Base-by-base conservation (phyloP, 1,139 yeast genomes). In the Ogataea hybrid region DNA sequence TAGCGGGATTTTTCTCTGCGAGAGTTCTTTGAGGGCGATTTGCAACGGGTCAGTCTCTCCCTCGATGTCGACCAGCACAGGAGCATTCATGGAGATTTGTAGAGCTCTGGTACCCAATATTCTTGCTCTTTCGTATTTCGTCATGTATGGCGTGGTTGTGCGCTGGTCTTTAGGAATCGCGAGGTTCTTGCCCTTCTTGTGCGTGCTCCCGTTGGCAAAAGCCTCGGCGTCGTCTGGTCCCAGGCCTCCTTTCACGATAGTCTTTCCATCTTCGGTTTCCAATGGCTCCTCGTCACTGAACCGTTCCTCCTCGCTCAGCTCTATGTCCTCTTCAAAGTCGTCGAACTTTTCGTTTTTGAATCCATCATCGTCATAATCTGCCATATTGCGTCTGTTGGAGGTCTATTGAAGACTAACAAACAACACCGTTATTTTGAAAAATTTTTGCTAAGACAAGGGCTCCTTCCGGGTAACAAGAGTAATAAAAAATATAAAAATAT, bases 1-100 rank as follows among this genome's bases (percentile, higher is more conserved):
- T 59, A 92, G 73, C 2, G 98, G 99, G 44, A 94, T 89, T 65
- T 90, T 92, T 67, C 88, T 84, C 64, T 92, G 97, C 1, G 95
- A 79, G 53, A 92, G 75, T 65, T 92, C 99, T 67, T 94, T 92
- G 89, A 89, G 85, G 47, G 99, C 97, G 48, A 92, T 92, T 65
- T 90, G 96, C 60, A 92, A 72, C n/a, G 99, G 98, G 65, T 92
- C 99, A 6, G 98, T 92, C 65, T 94, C 99, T 59, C 98, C 98
- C 68, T 92, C 99, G 48, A 92, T 79, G 58, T 94, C 98, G 34
- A 94, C 98, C 62, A 92, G 77, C 4, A 92, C 98, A 2, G 98
- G 98, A 1, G 99, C 98, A 62, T 92, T 92, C 84, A 92, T 86
- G 25, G 96, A 86, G 55, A 92, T 92, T 67, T 92, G 98, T 52